Evolutionary conservation across 768 basidiomycete genomes (phyloP), one percentile per base, ranked within the genome.

Genomic region (Crassisporium funariophilum): DNA sequence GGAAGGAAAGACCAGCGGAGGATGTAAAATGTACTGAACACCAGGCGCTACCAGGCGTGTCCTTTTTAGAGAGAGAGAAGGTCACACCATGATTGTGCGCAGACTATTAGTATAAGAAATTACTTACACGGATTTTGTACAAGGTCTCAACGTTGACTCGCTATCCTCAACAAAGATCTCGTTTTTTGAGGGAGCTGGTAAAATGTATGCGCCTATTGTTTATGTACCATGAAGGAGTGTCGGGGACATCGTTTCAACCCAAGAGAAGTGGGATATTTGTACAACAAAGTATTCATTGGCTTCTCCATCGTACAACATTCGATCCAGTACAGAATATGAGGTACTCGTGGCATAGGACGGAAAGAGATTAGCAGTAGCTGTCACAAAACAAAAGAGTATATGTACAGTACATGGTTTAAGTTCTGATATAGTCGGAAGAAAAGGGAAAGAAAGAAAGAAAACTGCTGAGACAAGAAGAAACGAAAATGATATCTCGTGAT

Each of bases 331-430:
- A 38, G 21, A 17, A 17, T 5, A 42, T 8, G 35, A 34, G 31
- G 41, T 42, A 21, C 17, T n/a, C 31, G 19, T 19, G 42, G 12
- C 31, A 33, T 6, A 19, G 22, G 21, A 29, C 31, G 42, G 31
- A n/a, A 22, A 34, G 25, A 15, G 22, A 37, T 25, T 50, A 54
- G 50, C 50, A 45, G 53, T 46, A 44, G 40, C 25, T 40, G 48
- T 42, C 35, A 46, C 21, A 33, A 47, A 41, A 52, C 35, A 49
- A 54, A 46, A 35, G 48, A 57, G 39, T 50, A 29, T 55, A 55
- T 48, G 54, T 41, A 36, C 36, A 27, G 38, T 35, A 38, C 13
- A 31, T 23, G 42, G 33, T 40, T 48, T 46, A 38, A 52, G 35
- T 47, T 35, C 51, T 43, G 22, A 43, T 19, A 35, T 24, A 31